Evolutionary conservation across 2,329 filamentous ascomycete genomes (phyloP), one percentile per base, ranked within the genome.

Genomic region (Penicillium sp.): DNA sequence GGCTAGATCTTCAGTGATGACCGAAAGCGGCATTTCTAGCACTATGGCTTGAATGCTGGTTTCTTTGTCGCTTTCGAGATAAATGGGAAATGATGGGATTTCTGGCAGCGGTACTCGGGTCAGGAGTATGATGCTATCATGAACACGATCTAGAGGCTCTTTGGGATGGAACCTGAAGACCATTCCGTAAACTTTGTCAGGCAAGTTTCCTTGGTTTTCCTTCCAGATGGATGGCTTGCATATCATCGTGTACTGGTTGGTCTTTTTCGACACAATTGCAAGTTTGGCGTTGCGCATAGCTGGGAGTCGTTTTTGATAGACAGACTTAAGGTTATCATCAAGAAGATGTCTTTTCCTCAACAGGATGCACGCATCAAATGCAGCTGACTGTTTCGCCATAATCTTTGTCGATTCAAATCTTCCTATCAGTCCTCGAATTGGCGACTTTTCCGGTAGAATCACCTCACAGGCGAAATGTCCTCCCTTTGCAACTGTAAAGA

Each of bases 231-330:
- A 77, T 1, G 95, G 92, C 71, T 96, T 97, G 14, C 86, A 79
- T 2, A 85, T 84, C 90, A 96, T 96, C 1, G 77, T 75, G 72
- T 98, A 98, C 27, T 84, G 79, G 1, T 85, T 83, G 48, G 83
- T 87, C 69, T 90, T 92, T 69, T 92, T 93, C 25, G 86, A 86
- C 61, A 86, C 89, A n/a, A 97, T 81, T 0, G 93, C 92, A 5
- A 97, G 77, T 0, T 87, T 83, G 2, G 93, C 92, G 72, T 97
- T 97, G n/a, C 91, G 84, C 89, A 96, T 93, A 0, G 79, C 82
- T 3, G 92, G 93, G 0, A 95, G 79, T 39, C 82, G 81, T 69
- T 89, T 93, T 21, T 81, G 80, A 59, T 91, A 90, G 0, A 83
- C 84, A 0, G 95, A 91, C 54, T 91, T 83, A 2, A 98, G 80